A percentile compares a stretch with the other conserved stretches of the same genome.
Evolutionary conservation across 192 early-diverging fungal genomes (phyloP).

Genomic region (Lobosporangium transversale): DNA sequence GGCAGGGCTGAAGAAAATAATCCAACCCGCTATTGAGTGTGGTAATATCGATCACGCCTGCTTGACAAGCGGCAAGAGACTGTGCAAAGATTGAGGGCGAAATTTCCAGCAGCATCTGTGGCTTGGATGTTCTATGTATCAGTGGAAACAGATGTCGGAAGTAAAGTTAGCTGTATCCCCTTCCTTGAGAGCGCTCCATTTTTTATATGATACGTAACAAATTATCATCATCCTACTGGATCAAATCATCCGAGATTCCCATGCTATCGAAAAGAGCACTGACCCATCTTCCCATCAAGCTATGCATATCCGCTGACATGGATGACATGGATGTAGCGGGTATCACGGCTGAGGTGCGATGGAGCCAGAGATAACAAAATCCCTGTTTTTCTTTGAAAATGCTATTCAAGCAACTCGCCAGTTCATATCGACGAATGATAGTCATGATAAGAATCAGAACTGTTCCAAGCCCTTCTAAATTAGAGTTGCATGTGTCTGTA

Average conservation of each 20-base stretch:
- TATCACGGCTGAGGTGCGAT: slow-evolving; percentile 42
- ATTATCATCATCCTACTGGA: no score
- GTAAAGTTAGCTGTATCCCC: no score
- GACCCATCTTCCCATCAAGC: slow-evolving; percentile 43
- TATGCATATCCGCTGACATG: slow-evolving; percentile 44
- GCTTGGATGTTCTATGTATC: slow-evolving; percentile 36
- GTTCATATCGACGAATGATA: slow-evolving; percentile 45
- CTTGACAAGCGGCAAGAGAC: slow-evolving; percentile 47
- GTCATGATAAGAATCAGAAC: slow-evolving; percentile 45
- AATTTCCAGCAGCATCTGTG: slow-evolving; percentile 48
- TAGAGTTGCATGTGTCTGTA: slow-evolving; percentile 48
- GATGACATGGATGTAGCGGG: slow-evolving; percentile 24
- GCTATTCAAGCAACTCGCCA: slow-evolving; percentile 27
- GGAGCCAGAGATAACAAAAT: slow-evolving; percentile 47
- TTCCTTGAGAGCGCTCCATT: no score
- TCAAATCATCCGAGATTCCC: slow-evolving; percentile 51
- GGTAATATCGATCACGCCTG: slow-evolving; percentile 42
- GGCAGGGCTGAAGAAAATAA: slow-evolving; percentile 45
- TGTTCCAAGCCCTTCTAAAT: slow-evolving; percentile 38
- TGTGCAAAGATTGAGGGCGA: slow-evolving; percentile 47
- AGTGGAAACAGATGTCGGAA: not conserved
- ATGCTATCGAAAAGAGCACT: slow-evolving; percentile 46
- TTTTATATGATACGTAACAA: no score
- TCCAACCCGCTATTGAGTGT: slow-evolving; percentile 40
- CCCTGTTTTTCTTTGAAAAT: slow-evolving; percentile 32